These are phyloP conservation scores for Tetracladium maxilliforme DNA, from an alignment of 2,329 filamentous ascomycete species.

Conservation along the genomic window DNA sequence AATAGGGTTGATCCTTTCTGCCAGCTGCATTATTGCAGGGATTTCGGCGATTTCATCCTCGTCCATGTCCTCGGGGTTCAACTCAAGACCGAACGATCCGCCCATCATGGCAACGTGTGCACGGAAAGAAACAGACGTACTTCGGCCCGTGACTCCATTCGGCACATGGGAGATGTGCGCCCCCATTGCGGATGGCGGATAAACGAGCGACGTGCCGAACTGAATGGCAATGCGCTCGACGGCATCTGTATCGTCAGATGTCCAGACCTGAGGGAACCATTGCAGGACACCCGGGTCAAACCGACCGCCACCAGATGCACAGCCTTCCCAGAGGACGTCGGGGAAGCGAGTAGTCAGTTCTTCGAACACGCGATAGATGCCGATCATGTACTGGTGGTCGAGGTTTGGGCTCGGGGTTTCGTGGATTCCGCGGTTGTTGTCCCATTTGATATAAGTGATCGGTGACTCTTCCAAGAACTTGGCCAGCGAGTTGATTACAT, in stretches of 20 bases:
- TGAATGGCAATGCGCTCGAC: constrained; percentile 46
- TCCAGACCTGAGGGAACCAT: constrained; percentile 53
- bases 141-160: constrained; percentile 39
- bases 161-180: constrained; percentile 49
- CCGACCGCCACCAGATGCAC: too few relatives aligned
- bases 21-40: constrained; percentile 35
- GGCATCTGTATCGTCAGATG: constrained; percentile 50
- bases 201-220: constrained; percentile 46
- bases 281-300: constrained; percentile 49
- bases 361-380: too few relatives aligned
- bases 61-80: constrained; percentile 36
- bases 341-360: too few relatives aligned
- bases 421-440: too few relatives aligned
- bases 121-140: constrained; percentile 41
- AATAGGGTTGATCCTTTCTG: constrained; percentile 42
- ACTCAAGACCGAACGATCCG: constrained; percentile 49
- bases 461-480: too few relatives aligned
- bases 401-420: too few relatives aligned
- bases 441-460: too few relatives aligned
- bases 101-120: constrained; percentile 56
- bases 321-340: too few relatives aligned
- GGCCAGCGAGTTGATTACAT: too few relatives aligned
- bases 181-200: constrained; percentile 48
- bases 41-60: constrained; percentile 35
- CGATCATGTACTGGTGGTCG: too few relatives aligned